Percentiles rank a stretch among this genome's conserved stretches.
Evolutionary conservation across 192 early-diverging fungal genomes (phyloP).

Genomic region (Coemansia pectinata): DNA sequence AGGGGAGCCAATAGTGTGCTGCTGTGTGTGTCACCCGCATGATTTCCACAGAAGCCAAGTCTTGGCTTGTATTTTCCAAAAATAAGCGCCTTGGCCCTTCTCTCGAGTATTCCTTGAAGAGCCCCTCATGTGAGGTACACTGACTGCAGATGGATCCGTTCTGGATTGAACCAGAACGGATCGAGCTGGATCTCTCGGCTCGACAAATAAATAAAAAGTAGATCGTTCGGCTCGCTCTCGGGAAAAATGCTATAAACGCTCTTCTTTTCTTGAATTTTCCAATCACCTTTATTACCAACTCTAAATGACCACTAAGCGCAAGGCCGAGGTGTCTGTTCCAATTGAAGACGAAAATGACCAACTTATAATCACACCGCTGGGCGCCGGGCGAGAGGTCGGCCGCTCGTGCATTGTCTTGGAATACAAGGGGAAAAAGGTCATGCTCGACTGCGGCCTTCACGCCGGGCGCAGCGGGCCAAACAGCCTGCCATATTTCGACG

Average conservation of each 20-base stretch:
- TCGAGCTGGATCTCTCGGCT: neutral
- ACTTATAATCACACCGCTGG: conserved; percentile 88
- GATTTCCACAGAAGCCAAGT: neutral
- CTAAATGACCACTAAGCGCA: conserved; percentile 28
- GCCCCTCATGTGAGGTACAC: neutral
- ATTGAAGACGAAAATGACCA: conserved; percentile 77
- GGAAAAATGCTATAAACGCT: neutral
- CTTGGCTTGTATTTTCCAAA: neutral
- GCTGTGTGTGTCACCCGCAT: no score
- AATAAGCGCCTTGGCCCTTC: neutral
- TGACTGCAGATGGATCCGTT: neutral
- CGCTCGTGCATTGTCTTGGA: conserved; percentile 89
- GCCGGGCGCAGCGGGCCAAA: conserved; percentile 89
- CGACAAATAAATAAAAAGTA: neutral
- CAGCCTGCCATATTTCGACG: conserved; percentile 93
- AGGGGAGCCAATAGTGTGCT: neutral
- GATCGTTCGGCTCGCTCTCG: neutral
- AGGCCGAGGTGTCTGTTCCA: conserved; percentile 39
- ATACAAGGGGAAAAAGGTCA: conserved; percentile 94
- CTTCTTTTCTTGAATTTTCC: neutral
- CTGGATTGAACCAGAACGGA: neutral
- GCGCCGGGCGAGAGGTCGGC: conserved; percentile 98
- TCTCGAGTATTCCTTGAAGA: neutral
- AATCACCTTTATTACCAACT: neutral
- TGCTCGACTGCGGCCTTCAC: conserved; percentile 97